Conservation (phyloP, 345 rosid genomes). For the Nephelium lappaceum region DNA sequence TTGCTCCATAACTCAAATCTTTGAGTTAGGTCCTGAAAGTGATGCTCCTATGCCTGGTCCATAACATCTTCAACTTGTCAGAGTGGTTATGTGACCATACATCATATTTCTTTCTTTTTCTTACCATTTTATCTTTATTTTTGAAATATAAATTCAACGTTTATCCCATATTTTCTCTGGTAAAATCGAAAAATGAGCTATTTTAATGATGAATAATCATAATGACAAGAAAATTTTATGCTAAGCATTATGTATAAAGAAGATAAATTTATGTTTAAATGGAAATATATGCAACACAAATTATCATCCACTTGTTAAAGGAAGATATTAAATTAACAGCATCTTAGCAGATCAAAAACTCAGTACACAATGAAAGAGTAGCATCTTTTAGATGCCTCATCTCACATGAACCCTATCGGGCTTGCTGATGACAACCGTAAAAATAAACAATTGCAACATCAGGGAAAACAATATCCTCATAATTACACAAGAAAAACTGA, state of each 20-base stretch:
- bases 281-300: background rate
- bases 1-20: too few relatives aligned
- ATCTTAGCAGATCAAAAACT: background rate
- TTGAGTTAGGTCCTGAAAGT: background rate
- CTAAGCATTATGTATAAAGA: background rate
- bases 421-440: background rate
- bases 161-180: too few relatives aligned
- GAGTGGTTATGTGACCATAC: too few relatives aligned
- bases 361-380: too few relatives aligned
- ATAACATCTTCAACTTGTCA: too few relatives aligned
- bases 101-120: too few relatives aligned
- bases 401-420: background rate
- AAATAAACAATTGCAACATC: background rate
- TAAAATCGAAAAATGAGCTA: too few relatives aligned
- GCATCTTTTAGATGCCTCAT: background rate
- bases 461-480: background rate
- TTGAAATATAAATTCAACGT: too few relatives aligned
- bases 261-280: background rate
- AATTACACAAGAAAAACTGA: background rate
- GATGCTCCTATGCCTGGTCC: background rate
- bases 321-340: background rate
- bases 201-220: too few relatives aligned
- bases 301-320: background rate
- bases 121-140: too few relatives aligned
- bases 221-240: too few relatives aligned